Evolutionary conservation across 2,329 filamentous ascomycete species (phyloP).

Genomic region (Aspergillus ochraceoroseus): DNA sequence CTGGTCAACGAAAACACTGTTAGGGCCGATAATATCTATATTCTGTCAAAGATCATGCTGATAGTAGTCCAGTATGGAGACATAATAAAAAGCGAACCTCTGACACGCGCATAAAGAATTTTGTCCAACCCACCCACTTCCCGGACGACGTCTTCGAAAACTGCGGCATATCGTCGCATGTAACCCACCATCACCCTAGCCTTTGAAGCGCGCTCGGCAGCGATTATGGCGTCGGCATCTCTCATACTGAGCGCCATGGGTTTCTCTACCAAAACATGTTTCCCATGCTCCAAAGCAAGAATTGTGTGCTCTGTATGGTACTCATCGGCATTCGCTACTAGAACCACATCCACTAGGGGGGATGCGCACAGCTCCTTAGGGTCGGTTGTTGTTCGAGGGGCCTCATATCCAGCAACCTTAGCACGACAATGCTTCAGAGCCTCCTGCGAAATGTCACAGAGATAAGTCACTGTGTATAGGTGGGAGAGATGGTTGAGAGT

Average conservation of each 20-base stretch:
- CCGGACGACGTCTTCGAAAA: slow-evolving; percentile 51
- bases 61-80: no score
- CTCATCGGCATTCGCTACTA: slow-evolving; percentile 49
- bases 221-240: slow-evolving; percentile 45
- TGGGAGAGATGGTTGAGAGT: no score
- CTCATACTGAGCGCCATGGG: slow-evolving; percentile 36
- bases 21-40: slow-evolving; percentile 53
- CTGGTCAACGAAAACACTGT: slow-evolving; percentile 35
- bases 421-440: no score
- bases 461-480: no score
- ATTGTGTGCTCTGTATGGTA: slow-evolving; percentile 50
- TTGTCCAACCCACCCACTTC: slow-evolving; percentile 49
- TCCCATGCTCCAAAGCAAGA: slow-evolving; percentile 48
- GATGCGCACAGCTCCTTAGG: slow-evolving; percentile 44
- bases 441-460: no score
- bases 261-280: slow-evolving; percentile 56
- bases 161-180: slow-evolving; percentile 55
- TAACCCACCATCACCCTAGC: slow-evolving; percentile 55
- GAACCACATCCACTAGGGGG: slow-evolving; percentile 47
- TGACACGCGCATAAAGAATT: slow-evolving; percentile 51
- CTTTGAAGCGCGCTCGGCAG: neutral
- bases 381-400: slow-evolving; percentile 30
- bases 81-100: no score
- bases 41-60: no score
- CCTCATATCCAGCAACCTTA: no score